Percentiles rank a stretch among this genome's conserved stretches.
Conservation (phyloP, 2,329 filamentous ascomycete genomes). For the Sporothrix globosa region DNA sequence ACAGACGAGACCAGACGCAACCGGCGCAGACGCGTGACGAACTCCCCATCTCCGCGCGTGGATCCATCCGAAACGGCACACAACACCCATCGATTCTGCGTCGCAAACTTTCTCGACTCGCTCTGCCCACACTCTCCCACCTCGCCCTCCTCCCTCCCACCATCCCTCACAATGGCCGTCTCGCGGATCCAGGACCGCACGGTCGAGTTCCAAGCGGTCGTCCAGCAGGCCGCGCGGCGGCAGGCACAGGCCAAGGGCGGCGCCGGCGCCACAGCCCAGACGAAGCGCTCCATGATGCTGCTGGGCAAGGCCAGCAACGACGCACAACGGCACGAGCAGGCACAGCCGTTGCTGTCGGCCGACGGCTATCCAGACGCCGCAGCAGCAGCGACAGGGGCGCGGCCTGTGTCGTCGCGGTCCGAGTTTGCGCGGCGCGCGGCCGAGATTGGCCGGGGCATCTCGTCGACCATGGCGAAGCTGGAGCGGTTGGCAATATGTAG, state of each 20-base stretch:
- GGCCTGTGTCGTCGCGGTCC: conserved; percentile 49
- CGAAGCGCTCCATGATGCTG: conserved; percentile 43
- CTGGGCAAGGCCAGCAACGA: not conserved
- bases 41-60: not conserved
- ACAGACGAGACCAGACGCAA: not conserved
- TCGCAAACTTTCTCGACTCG: not conserved
- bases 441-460: conserved; percentile 89
- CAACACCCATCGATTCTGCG: not conserved
- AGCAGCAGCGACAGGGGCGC: conserved; percentile 53
- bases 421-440: conserved; percentile 93
- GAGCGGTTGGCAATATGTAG: conserved; percentile 78
- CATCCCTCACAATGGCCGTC: conserved; percentile 56
- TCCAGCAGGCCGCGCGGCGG: conserved; percentile 80
- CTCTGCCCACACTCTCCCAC: not conserved
- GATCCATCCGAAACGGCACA: too few species aligned
- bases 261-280: conserved; percentile 65
- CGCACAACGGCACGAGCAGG: conserved; percentile 30
- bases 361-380: conserved; percentile 57
- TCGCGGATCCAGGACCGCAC: conserved; percentile 94
- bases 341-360: conserved; percentile 68
- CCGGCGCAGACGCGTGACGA: conserved; percentile 9
- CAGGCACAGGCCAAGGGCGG: conserved; percentile 69
- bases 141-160: not conserved
- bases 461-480: conserved; percentile 89
- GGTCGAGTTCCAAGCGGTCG: conserved; percentile 89